Evolutionary conservation across 345 rosid species (phyloP), one percentile per base, ranked within the genome.

Genomic region (Pelargonium nanum): DNA sequence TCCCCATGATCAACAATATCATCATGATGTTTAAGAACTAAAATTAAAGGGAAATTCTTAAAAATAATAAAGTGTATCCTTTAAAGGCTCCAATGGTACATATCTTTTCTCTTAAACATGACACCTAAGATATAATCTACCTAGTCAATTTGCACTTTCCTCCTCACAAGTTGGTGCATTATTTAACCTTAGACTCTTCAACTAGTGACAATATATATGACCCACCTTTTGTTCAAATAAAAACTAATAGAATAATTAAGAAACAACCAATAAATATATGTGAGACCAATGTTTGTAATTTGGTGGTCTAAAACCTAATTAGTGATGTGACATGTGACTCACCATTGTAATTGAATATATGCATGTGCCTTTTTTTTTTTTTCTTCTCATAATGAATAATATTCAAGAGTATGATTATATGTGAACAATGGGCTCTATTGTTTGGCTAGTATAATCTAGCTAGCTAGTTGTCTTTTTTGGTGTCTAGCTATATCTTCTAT

Each of bases 21-120:
- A 74, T 71, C 70, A 75, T 67, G 19, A 24, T 63, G 75, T 60
- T 67, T 57, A 55, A 21, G 66, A 69, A 59, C 34, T n/a, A n/a
- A n/a, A n/a, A n/a, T n/a, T n/a, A n/a, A n/a, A n/a, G n/a, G n/a
- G n/a, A n/a, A n/a, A 45, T 50, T 50, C 19, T 21, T 50, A 12
- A 5, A 16, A 9, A 50, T 2, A 21, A 48, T 48, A 48, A 3
- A 15, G 2, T 9, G 44, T 22, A 53, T 22, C 5, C 20, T 22
- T 53, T 17, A 12, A 53, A 6, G 8, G 16, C 4, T 22, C 13
- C 22, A 55, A 55, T 4, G 6, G 1, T 24, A 20, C 0, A 10
- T 2, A 55, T 2, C 4, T 5, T 10, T 19, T 5, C 10, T 9
- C 10, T 25, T 21, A 24, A 45, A 55, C 53, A 34, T 56, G 58